phyloP scores from a whole-genome alignment of 2,329 filamentous ascomycete species.

The Fusarium abutilonis region DNA sequence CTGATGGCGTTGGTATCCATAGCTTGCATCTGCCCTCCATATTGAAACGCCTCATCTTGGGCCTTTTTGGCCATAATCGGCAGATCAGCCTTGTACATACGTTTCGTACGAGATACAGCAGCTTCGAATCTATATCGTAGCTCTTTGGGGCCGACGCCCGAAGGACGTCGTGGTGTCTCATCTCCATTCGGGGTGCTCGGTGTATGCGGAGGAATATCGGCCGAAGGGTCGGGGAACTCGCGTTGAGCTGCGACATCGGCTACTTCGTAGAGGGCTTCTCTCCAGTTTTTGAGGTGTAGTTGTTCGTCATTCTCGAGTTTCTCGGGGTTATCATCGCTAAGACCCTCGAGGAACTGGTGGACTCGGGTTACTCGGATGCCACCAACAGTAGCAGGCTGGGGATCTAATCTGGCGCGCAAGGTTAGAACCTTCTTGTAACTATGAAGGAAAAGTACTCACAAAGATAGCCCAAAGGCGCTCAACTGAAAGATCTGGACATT shows the following conservation, averaged over 20 bases:
- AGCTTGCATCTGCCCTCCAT: not conserved
- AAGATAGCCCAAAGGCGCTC: not conserved
- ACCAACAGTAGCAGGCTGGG: not conserved
- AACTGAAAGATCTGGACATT: constrained; percentile 21
- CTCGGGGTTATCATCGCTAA: constrained; percentile 5
- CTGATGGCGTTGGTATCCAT: not conserved
- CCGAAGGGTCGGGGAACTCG: not conserved
- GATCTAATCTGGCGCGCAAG: not conserved
- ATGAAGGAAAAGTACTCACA: constrained; percentile 6
- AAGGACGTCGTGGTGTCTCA: not conserved
- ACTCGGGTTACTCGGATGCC: not conserved
- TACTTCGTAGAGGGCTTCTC: constrained; percentile 11
- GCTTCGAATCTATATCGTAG: constrained; percentile 7
- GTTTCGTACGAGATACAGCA: constrained; percentile 5
- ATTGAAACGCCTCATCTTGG: constrained; percentile 13
- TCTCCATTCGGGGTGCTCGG: not conserved
- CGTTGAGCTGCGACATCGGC: constrained; percentile 7
- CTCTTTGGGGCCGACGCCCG: constrained; percentile 1
- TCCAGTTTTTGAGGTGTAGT: not conserved
- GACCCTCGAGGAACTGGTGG: constrained; percentile 8
- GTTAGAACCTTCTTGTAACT: too few relatives aligned
- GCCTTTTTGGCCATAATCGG: constrained; percentile 18
- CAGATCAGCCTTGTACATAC: constrained; percentile 2
- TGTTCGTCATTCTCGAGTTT: not conserved
- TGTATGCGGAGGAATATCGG: not conserved